Evolutionary conservation across 2,329 filamentous ascomycete genomes (phyloP), one percentile per base, ranked within the genome.

Genomic region (Penicillium sp.): DNA sequence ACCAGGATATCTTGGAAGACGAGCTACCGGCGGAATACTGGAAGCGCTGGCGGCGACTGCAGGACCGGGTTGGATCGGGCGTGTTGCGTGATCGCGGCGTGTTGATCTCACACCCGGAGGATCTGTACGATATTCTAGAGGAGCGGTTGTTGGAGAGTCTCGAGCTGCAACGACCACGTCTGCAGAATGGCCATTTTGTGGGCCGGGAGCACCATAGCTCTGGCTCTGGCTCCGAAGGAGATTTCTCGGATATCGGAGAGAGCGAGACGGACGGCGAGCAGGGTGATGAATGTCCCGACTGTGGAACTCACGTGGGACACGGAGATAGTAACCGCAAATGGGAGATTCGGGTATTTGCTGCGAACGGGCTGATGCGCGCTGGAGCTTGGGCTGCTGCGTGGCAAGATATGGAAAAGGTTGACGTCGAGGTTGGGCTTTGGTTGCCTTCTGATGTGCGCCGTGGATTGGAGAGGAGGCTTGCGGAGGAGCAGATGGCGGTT

Each of bases 381-480:
- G 91, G 91, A 0, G 93, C 94, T 0, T 99, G 94, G 94, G 85
- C 86, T 5, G 93, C 93, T 2, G 93, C 91, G 58, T 99, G 93
- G 93, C 89, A 86, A 66, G 93, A 97, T 75, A 99, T 99, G 94
- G 94, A 99, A 77, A 85, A 93, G n/a, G 91, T 97, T 0, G 94
- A 99, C 70, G 90, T 96, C 1, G 93, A 97, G 74, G 85, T 99
- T 52, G 86, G 90, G 67, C 89, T 94, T 3, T 85, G 82, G 80
- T 77, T 87, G 27, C 80, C 80, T 2, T 79, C 83, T 3, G 79
- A 82, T 10, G 64, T 84, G 10, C 76, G 81, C 40, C 77, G 78
- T 47, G 76, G 77, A 21, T 62, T 87, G 25, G 82, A 86, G 58
- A 69, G 69, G 40, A 67, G 71, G 58, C 68, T 77, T 31, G 60